phyloP scores from a whole-genome alignment of 2,329 filamentous ascomycete genomes.

The Penicillium freii region DNA sequence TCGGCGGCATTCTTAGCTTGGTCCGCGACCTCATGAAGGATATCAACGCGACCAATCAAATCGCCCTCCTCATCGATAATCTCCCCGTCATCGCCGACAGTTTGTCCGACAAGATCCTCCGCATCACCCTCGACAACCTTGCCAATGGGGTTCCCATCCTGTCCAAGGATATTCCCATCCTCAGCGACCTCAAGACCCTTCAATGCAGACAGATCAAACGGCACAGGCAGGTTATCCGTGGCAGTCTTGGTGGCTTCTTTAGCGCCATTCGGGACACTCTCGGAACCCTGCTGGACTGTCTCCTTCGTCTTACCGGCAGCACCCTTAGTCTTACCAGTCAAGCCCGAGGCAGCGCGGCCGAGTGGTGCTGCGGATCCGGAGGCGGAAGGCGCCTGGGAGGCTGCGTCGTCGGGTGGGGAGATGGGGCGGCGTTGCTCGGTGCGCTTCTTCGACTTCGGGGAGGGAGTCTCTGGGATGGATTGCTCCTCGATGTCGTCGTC shows the following conservation, averaged over 20 bases:
- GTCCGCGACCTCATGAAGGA: constrained; percentile 26
- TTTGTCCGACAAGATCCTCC: constrained; percentile 42
- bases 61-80: constrained; percentile 35
- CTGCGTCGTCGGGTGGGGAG: constrained; percentile 24
- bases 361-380: constrained; percentile 29
- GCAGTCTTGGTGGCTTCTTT: neutral
- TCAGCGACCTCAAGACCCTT: constrained; percentile 42
- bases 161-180: constrained; percentile 38
- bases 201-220: constrained; percentile 35
- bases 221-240: constrained; percentile 18
- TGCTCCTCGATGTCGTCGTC: constrained; percentile 19
- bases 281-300: constrained; percentile 11
- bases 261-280: constrained; percentile 4
- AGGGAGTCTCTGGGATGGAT: constrained; percentile 23
- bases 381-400: constrained; percentile 21
- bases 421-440: constrained; percentile 27
- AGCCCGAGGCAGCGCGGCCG: constrained; percentile 13
- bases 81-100: constrained; percentile 39
- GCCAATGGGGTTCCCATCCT: constrained; percentile 38
- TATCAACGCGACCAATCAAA: constrained; percentile 39
- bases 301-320: constrained; percentile 20
- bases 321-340: constrained; percentile 19
- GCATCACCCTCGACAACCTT: constrained; percentile 43
- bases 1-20: constrained; percentile 23
- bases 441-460: constrained; percentile 25